Base-by-base conservation (phyloP, 345 rosid genomes). In the Theobroma cacao region DNA sequence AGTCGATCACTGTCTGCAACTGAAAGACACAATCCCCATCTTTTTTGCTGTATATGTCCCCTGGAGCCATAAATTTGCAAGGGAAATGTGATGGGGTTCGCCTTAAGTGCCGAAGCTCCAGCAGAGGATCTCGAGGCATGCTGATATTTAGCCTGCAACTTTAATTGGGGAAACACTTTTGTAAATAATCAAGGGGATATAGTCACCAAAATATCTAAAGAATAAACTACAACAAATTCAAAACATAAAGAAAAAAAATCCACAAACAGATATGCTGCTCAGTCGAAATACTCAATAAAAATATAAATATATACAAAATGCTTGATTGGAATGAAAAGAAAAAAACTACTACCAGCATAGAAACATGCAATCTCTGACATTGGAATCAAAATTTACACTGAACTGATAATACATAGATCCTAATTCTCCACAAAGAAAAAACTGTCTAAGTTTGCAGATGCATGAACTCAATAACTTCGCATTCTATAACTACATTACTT, bases 1-100 rank as follows among this genome's bases (percentile, higher is more conserved):
- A 90, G 63, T 38, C 62, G 83, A 38, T 86, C 81, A 14, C 87
- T 88, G 58, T 89, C 89, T 8, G 82, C 85, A 43, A 81, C 85
- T 36, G 85, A 80, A 81, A 83, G 84, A 78, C 82, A 80, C 17
- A 70, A 8, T 20, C 75, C 84, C 75, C 65, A 61, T 78, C 78
- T 82, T 78, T 80, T 81, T 79, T 64, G 77, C 78, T 67, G 83
- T 67, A 74, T 12, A 15, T 24, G 48, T 52, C 75, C 66, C 75
- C 69, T 68, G 28, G 81, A 70, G 59, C 75, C 64, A 76, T 48
- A 50, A 64, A 45, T 58, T 41, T 79, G 71, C 30, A 40, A 78
- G 33, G 87, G 75, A n/a, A 58, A 72, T 34, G 80, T 17, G 11
- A 80, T 69, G 10, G 50, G 80, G 28, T 77, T 45, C 31, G 68